Evolutionary conservation across 805 yeast species (phyloP).

Genomic region (Metschnikowia orientalis): DNA sequence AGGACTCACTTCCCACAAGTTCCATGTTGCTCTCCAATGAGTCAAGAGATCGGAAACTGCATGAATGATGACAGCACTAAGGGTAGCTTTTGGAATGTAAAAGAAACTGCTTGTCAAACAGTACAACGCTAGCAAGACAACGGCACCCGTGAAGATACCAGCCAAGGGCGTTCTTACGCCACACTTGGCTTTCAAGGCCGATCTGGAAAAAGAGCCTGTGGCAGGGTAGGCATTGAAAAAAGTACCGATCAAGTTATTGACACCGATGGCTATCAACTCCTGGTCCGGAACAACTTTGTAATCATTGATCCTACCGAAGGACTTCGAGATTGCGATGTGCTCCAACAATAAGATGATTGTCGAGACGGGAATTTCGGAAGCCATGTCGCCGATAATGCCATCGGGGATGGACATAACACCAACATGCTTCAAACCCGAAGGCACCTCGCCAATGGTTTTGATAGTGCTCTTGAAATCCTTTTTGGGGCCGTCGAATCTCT

Average conservation of each 20-base stretch:
- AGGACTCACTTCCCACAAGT: conserved; percentile 70
- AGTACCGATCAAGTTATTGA: conserved; percentile 84
- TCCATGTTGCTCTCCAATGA: conserved; percentile 60
- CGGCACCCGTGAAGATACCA: conserved; percentile 84
- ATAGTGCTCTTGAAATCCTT: conserved; percentile 43
- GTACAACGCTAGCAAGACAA: conserved; percentile 83
- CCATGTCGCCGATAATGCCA: conserved; percentile 56
- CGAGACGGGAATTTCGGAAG: conserved; percentile 80
- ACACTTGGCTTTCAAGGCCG: conserved; percentile 91
- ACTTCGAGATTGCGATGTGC: conserved; percentile 90
- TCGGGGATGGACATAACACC: conserved; percentile 66
- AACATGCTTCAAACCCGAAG: conserved; percentile 73
- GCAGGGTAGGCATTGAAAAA: conserved; percentile 93
- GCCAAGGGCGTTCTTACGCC: conserved; percentile 94
- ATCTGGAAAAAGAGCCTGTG: conserved; percentile 92
- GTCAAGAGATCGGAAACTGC: conserved; percentile 86
- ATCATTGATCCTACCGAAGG: conserved; percentile 89
- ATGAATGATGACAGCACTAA: conserved; percentile 85
- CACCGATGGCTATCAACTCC: conserved; percentile 91
- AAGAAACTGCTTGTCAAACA: conserved; percentile 78
- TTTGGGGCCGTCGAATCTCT: conserved; percentile 27
- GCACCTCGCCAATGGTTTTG: conserved; percentile 69
- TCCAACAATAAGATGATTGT: conserved; percentile 78
- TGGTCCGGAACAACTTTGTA: conserved; percentile 90
- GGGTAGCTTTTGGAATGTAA: conserved; percentile 85